Evolutionary conservation across 169 alveolate species (phyloP).

Genomic region (Amoebophrya sp.): DNA sequence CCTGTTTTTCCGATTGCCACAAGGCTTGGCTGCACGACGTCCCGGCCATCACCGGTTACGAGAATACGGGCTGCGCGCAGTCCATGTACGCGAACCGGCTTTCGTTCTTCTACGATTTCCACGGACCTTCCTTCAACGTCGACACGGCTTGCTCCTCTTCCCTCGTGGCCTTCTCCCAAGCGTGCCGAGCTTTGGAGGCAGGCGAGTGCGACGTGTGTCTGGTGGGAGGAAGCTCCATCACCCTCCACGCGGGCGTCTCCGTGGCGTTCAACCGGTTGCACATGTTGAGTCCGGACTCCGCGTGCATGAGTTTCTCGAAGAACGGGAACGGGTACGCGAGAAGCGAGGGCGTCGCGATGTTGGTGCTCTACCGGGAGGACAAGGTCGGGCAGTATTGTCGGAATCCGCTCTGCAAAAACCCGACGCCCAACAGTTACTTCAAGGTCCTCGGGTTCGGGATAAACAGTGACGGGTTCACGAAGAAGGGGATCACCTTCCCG

Average conservation of each 20-base stretch:
- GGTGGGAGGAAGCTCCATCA: not conserved
- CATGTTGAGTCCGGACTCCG: not conserved
- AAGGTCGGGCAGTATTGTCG: not conserved
- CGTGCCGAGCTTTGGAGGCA: not conserved
- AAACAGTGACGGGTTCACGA: not conserved
- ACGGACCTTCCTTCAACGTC: not conserved
- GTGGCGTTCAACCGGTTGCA: not conserved
- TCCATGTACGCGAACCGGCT: slow-evolving; percentile 16
- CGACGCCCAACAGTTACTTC: not conserved
- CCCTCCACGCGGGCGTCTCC: slow-evolving; percentile 5
- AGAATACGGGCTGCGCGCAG: slow-evolving; percentile 9
- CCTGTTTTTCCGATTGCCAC: slow-evolving; percentile 8
- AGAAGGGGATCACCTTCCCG: slow-evolving; percentile 14
- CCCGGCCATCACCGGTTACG: not conserved
- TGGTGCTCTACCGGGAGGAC: not conserved
- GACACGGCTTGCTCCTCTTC: not conserved
- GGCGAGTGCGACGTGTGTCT: slow-evolving; percentile 11
- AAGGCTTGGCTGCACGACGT: not conserved
- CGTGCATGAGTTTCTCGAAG: not conserved
- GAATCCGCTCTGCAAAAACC: not conserved
- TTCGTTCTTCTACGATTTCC: not conserved
- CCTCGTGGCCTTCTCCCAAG: not conserved
- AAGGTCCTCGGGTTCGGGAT: not conserved
- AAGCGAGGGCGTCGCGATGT: not conserved
- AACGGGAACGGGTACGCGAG: slow-evolving; percentile 23